These are phyloP conservation scores for Avicennia marina DNA, from an alignment of 257 asterid genomes.

Conservation along the genomic window DNA sequence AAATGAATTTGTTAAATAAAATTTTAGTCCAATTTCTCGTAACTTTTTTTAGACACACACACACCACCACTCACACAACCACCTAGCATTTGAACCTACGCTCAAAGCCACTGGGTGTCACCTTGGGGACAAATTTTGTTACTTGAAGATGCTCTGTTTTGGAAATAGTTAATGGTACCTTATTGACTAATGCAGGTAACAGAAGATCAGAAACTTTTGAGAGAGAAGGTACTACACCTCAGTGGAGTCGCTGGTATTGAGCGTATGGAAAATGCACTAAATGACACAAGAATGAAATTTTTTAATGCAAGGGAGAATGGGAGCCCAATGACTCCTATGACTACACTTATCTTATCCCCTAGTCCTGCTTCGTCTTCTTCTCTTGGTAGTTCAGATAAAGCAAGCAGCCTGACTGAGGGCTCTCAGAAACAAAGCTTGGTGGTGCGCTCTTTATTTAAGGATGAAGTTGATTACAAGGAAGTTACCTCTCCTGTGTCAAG, in stretches of 20 bases:
- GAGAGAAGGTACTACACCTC: constrained; percentile 76
- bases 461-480: constrained; percentile 26
- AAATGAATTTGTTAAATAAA: no score
- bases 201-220: constrained; percentile 75
- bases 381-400: constrained; percentile 31
- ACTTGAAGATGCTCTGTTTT: no score
- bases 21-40: no score
- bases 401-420: constrained; percentile 24
- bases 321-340: constrained; percentile 37
- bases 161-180: neutral
- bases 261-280: constrained; percentile 76
- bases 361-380: constrained; percentile 32
- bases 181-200: constrained; percentile 43
- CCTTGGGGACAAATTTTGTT: no score
- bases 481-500: constrained; percentile 28
- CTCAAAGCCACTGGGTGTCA: no score
- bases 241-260: constrained; percentile 83
- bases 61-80: no score
- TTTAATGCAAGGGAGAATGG: constrained; percentile 56
- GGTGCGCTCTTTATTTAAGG: constrained; percentile 62
- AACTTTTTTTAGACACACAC: no score
- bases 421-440: constrained; percentile 42
- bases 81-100: no score
- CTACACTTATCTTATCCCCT: constrained; percentile 37
- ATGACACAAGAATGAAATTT: constrained; percentile 50